Conservation (phyloP, 2,329 filamentous ascomycete genomes). For the Xylariales sp. region DNA sequence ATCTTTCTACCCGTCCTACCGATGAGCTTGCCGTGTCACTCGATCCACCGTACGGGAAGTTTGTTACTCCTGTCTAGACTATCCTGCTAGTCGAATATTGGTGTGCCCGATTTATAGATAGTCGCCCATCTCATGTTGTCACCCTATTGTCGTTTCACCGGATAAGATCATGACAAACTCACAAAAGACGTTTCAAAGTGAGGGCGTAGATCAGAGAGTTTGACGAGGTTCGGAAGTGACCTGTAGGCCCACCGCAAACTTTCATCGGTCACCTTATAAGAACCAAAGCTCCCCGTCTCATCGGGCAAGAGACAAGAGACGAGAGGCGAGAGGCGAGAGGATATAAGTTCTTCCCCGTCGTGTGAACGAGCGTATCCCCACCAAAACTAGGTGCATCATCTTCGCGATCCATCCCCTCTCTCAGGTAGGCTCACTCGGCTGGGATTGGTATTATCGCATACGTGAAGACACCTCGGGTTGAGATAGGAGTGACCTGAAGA, state of each 20-base stretch:
- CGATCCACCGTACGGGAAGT: conserved; percentile 20
- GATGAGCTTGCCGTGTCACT: conserved; percentile 30
- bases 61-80: conserved; percentile 4
- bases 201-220: conserved; percentile 22
- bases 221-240: not conserved
- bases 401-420: not conserved
- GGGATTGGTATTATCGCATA: conserved; percentile 5
- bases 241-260: not conserved
- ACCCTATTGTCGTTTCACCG: not conserved
- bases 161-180: conserved; percentile 17
- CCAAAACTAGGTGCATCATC: not conserved
- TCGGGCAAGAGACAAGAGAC: not conserved
- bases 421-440: not conserved
- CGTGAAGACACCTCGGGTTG: not conserved
- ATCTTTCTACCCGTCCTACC: conserved; percentile 33
- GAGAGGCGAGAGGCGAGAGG: conserved; percentile 7
- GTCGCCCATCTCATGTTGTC: not conserved
- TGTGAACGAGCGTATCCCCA: conserved; percentile 11
- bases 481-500: not conserved
- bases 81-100: conserved; percentile 5
- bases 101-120: not conserved
- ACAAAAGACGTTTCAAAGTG: conserved; percentile 1
- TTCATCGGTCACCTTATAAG: conserved; percentile 26
- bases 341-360: conserved; percentile 19
- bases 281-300: conserved; percentile 9